Conservation (phyloP, 306 rosid genomes). For the Casuarina cunninghamiana region DNA sequence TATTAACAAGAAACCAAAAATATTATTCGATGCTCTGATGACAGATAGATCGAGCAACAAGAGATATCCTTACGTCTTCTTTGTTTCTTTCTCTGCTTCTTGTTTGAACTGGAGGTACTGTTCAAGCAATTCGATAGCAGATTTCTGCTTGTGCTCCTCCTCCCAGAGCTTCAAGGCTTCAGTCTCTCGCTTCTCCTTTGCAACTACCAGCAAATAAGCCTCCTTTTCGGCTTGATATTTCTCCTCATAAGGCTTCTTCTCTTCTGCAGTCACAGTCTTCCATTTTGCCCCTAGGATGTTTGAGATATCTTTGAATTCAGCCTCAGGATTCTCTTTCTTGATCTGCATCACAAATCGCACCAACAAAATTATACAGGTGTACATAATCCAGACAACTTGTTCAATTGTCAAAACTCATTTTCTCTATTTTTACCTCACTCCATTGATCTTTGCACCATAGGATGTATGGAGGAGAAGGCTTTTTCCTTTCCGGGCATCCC, state of each 20-base stretch:
- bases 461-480: conserved; percentile 79
- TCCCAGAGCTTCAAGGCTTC: conserved; percentile 90
- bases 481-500: conserved; percentile 58
- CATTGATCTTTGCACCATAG: conserved; percentile 91
- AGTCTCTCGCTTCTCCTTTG: conserved; percentile 76
- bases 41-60: background rate
- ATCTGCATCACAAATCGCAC: conserved; percentile 43
- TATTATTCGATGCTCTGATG: background rate
- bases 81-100: conserved; percentile 58
- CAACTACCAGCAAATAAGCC: conserved; percentile 55
- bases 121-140: conserved; percentile 90
- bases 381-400: background rate
- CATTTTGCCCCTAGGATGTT: conserved; percentile 82
- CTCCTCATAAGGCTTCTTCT: conserved; percentile 86
- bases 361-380: background rate
- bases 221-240: conserved; percentile 72
- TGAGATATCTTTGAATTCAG: conserved; percentile 75
- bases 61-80: conserved; percentile 50
- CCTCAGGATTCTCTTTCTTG: conserved; percentile 79
- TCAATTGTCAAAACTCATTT: background rate
- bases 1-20: conserved; percentile 20
- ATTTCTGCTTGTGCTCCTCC: conserved; percentile 82
- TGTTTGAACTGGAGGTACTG: conserved; percentile 84
- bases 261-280: conserved; percentile 70
- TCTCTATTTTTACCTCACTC: conserved; percentile 55